Percentiles rank a stretch among this genome's conserved stretches.
Evolutionary conservation across 331 rosid genomes (phyloP).

Genomic region (Stylosanthes scabra): DNA sequence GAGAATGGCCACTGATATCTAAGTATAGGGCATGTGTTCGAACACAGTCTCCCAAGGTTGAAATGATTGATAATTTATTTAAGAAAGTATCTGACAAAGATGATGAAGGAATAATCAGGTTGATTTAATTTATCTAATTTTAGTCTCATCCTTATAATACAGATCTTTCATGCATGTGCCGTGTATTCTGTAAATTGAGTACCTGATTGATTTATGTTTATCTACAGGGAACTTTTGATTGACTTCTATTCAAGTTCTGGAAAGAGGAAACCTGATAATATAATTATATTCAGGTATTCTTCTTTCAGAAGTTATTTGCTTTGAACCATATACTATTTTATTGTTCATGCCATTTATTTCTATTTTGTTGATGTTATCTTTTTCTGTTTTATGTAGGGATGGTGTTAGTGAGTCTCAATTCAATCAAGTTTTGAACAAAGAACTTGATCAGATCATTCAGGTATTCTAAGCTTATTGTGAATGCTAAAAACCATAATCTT

Average conservation of each 20-base stretch:
- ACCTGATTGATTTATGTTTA: background rate
- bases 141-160: background rate
- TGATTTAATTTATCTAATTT: background rate
- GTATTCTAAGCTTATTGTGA: slow-evolving; percentile 39
- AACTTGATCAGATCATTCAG: slow-evolving; percentile 84
- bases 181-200: background rate
- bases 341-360: background rate
- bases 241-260: slow-evolving; percentile 84
- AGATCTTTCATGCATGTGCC: background rate
- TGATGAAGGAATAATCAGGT: slow-evolving; percentile 97
- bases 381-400: slow-evolving; percentile 57
- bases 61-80: slow-evolving; percentile 87
- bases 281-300: slow-evolving; percentile 83
- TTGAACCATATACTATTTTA: background rate
- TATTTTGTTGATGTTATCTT: background rate
- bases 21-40: slow-evolving; percentile 88
- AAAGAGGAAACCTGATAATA: slow-evolving; percentile 76
- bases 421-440: slow-evolving; percentile 85
- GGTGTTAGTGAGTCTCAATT: slow-evolving; percentile 97
- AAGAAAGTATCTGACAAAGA: slow-evolving; percentile 65
- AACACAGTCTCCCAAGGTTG: slow-evolving; percentile 86
- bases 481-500: background rate
- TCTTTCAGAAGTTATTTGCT: background rate
- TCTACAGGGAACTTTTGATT: slow-evolving; percentile 75
- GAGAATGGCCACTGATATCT: slow-evolving; percentile 92